A percentile compares a stretch with the other conserved stretches of the same genome.
phyloP scores from a whole-genome alignment of 1,139 yeast genomes.

The Geotrichum candidum region DNA sequence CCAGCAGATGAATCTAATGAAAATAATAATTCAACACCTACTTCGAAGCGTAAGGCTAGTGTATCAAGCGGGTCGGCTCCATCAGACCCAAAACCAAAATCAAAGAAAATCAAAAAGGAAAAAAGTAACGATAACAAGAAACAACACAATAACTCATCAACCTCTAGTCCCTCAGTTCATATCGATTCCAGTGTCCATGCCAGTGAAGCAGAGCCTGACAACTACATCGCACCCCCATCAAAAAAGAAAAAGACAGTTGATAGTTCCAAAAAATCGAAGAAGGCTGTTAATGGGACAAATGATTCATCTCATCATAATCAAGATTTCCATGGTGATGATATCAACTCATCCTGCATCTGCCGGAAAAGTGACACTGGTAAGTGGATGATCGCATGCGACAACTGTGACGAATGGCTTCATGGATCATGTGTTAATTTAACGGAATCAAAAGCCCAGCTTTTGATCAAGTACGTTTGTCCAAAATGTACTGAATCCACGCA shows the following conservation, averaged over 20 bases:
- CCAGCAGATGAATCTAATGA: neutral
- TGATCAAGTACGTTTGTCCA: slow-evolving; percentile 66
- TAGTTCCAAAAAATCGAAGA: neutral
- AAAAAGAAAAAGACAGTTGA: slow-evolving; percentile 2
- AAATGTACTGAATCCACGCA: slow-evolving; percentile 56
- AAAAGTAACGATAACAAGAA: neutral
- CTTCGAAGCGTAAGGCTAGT: slow-evolving; percentile 1
- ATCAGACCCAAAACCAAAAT: slow-evolving; percentile 6
- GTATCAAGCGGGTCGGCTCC: neutral
- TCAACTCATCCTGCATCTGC: slow-evolving; percentile 57
- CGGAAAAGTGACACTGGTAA: slow-evolving; percentile 67
- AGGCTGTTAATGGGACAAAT: neutral
- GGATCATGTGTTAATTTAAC: slow-evolving; percentile 67
- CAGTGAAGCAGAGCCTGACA: neutral
- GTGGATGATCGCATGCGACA: slow-evolving; percentile 90
- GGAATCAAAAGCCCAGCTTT: slow-evolving; percentile 48
- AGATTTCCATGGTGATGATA: slow-evolving; percentile 6
- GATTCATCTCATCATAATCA: neutral
- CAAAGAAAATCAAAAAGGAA: slow-evolving; percentile 11
- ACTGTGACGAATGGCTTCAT: slow-evolving; percentile 95
- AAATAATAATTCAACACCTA: neutral
- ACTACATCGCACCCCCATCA: neutral
- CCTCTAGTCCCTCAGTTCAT: neutral
- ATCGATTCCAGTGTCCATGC: neutral
- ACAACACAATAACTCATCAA: neutral